A percentile compares a stretch with the other conserved stretches of the same genome.
These are phyloP conservation scores for Phyllosticta capitalensis DNA, from an alignment of 2,329 filamentous ascomycete species.

Conservation along the genomic window DNA sequence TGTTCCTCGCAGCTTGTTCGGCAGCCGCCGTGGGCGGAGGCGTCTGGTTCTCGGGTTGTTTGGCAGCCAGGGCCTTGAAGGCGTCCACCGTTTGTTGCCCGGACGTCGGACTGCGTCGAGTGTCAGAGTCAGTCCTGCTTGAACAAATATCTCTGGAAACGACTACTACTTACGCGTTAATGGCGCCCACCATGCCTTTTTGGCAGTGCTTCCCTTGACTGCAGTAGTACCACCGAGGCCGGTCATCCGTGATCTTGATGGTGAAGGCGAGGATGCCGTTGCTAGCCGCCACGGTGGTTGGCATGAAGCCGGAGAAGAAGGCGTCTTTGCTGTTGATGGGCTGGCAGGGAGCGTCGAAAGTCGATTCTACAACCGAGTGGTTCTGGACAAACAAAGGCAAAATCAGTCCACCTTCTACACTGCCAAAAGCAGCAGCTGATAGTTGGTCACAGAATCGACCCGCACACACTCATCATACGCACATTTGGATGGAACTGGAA, in stretches of 20 bases:
- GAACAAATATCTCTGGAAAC: not conserved
- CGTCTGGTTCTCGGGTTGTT: constrained; percentile 32
- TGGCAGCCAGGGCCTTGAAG: constrained; percentile 28
- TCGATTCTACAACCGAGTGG: constrained; percentile 72
- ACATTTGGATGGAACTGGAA: constrained; percentile 45
- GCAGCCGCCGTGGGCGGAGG: constrained; percentile 20
- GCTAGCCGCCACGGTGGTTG: constrained; percentile 27
- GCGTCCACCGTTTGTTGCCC: constrained; percentile 27
- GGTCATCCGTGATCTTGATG: constrained; percentile 57
- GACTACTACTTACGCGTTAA: constrained; percentile 54
- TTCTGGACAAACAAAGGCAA: constrained; percentile 34
- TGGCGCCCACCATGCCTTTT: constrained; percentile 63
- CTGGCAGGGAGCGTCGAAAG: constrained; percentile 60
- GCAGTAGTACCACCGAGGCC: constrained; percentile 73
- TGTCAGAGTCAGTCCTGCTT: constrained; percentile 14
- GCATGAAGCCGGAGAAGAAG: constrained; percentile 58
- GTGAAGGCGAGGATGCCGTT: constrained; percentile 55
- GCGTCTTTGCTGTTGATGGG: constrained; percentile 48
- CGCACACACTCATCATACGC: constrained; percentile 8
- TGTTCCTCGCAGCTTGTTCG: not conserved
- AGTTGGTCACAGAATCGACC: not conserved
- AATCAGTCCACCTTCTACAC: not conserved
- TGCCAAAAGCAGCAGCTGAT: not conserved
- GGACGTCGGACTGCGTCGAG: constrained; percentile 18
- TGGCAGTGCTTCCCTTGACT: constrained; percentile 66